Conservation (phyloP, 2,329 filamentous ascomycete genomes). For the Ophiocordyceps camponoti-saundersi region DNA sequence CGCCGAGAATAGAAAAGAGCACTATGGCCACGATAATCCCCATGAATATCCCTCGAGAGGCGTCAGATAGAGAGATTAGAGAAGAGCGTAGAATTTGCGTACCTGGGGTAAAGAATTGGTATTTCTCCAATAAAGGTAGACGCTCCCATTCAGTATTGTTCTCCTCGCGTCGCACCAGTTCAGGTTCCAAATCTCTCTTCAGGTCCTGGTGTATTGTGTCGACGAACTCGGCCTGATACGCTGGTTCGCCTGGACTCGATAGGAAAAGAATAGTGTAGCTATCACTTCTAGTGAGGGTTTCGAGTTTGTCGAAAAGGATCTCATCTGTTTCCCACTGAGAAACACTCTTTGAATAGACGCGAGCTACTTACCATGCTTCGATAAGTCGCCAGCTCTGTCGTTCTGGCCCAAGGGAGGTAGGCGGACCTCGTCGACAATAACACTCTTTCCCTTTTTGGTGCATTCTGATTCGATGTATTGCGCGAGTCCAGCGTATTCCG, state of each 20-base stretch:
- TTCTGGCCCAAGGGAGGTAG: slow-evolving; percentile 22
- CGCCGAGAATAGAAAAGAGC: slow-evolving; percentile 59
- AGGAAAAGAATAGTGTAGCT: slow-evolving; percentile 64
- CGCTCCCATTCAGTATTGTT: slow-evolving; percentile 23
- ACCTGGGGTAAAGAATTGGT: slow-evolving; percentile 89
- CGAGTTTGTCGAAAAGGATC: slow-evolving; percentile 31
- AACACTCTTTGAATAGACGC: neutral
- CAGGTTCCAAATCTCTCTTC: slow-evolving; percentile 37
- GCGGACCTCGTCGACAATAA: slow-evolving; percentile 20
- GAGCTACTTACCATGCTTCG: slow-evolving; percentile 26
- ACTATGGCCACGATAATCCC: slow-evolving; percentile 53
- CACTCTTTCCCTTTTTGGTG: slow-evolving; percentile 17
- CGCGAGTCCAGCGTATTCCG: slow-evolving; percentile 23
- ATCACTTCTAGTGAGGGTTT: slow-evolving; percentile 17
- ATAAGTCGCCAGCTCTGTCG: slow-evolving; percentile 25
- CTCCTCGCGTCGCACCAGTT: slow-evolving; percentile 14
- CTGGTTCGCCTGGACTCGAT: slow-evolving; percentile 38
- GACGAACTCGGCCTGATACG: slow-evolving; percentile 50
- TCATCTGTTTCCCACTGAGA: slow-evolving; percentile 21
- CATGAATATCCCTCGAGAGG: slow-evolving; percentile 66
- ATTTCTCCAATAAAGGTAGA: slow-evolving; percentile 66
- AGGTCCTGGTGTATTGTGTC: slow-evolving; percentile 53
- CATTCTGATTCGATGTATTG: slow-evolving; percentile 31
- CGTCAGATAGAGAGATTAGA: neutral
- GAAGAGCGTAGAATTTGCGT: slow-evolving; percentile 4